Conservation (phyloP, 306 rosid species). For the Canavalia gladiata region DNA sequence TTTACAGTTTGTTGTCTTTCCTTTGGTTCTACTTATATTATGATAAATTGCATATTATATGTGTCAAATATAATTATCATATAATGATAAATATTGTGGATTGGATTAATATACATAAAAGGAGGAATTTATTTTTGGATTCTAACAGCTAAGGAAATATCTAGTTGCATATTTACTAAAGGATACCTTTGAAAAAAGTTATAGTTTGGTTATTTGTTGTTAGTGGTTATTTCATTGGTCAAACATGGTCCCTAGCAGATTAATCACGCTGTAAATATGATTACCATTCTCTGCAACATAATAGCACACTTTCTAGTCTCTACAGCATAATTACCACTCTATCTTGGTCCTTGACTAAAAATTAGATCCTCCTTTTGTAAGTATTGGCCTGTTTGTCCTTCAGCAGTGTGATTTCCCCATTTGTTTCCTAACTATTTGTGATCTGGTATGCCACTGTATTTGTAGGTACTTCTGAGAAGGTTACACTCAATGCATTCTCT, state of each 20-base stretch:
- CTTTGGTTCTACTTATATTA: neutral
- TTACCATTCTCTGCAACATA: neutral
- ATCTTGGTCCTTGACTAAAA: neutral
- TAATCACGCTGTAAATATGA: conserved; percentile 10
- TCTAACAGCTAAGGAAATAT: conserved; percentile 25
- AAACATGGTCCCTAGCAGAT: conserved; percentile 4
- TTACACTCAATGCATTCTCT: conserved; percentile 64
- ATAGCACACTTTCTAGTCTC: conserved; percentile 11
- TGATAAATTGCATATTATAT: neutral
- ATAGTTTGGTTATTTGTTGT: neutral
- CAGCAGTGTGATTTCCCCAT: neutral
- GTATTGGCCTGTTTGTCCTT: conserved; percentile 29
- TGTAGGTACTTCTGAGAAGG: conserved; percentile 73
- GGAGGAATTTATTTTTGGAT: conserved; percentile 1
- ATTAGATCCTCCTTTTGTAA: neutral
- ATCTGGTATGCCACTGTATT: conserved; percentile 29
- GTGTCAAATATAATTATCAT: neutral
- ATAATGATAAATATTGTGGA: neutral
- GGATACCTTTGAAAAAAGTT: neutral
- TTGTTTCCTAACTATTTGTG: conserved; percentile 25
- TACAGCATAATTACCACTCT: neutral
- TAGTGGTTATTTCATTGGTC: neutral
- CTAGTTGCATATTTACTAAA: neutral
- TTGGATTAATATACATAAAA: neutral
- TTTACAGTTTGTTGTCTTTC: neutral